Conservation (phyloP, 106 monocot genomes). For the Dioscorea alata region DNA sequence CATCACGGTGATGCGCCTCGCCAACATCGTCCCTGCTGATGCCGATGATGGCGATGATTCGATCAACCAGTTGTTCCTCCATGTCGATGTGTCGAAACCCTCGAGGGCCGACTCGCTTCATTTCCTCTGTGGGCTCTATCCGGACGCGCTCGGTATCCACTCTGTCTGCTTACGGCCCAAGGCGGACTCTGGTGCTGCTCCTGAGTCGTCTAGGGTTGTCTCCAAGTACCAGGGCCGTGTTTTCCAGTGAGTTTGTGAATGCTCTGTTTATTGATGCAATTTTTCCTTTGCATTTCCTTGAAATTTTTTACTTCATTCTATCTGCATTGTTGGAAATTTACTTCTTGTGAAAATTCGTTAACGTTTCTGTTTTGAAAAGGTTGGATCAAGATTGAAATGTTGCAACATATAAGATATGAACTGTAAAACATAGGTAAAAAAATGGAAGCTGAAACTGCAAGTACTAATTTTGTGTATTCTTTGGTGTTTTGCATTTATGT, state of each 20-base stretch:
- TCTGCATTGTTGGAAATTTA: neutral
- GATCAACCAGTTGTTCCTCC: conserved; percentile 89
- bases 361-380: neutral
- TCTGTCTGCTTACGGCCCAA: conserved; percentile 69
- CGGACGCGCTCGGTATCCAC: conserved; percentile 90
- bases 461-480: no score
- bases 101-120: conserved; percentile 54
- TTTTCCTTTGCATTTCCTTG: no score
- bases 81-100: conserved; percentile 74
- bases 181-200: neutral
- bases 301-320: neutral
- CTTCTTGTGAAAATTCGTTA: neutral
- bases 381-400: neutral
- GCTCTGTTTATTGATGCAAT: no score
- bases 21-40: conserved; percentile 50
- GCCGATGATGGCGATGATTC: conserved; percentile 49
- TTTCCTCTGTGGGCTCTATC: conserved; percentile 90
- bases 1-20: conserved; percentile 77
- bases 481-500: no score
- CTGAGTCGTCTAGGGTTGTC: conserved; percentile 5
- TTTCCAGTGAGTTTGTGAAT: conserved; percentile 58
- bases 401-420: neutral
- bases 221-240: conserved; percentile 56
- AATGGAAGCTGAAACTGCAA: no score
- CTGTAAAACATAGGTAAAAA: no score